Conservation (phyloP, 345 rosid species). For the Lumnitzera littorea region DNA sequence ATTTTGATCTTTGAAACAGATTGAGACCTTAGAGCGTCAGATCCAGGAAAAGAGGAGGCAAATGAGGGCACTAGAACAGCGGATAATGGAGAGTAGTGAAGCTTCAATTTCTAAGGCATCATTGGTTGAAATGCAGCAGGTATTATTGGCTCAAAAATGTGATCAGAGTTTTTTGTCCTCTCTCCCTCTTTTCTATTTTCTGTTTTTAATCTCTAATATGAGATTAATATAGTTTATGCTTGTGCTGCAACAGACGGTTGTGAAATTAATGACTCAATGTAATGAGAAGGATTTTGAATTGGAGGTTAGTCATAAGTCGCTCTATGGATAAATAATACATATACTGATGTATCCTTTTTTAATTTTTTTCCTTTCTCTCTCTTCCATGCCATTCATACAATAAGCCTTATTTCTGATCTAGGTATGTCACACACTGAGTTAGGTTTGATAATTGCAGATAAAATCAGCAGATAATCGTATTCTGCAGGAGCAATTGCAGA, state of each 20-base stretch:
- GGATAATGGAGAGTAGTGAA: constrained; percentile 84
- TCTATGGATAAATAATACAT: background rate
- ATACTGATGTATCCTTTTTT: background rate
- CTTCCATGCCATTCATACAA: background rate
- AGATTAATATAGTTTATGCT: constrained; percentile 9
- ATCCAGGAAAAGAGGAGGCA: constrained; percentile 89
- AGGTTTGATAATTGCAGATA: constrained; percentile 39
- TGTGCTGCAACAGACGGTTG: constrained; percentile 61
- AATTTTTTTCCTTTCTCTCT: background rate
- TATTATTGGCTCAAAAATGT: constrained; percentile 5
- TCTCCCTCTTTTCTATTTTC: no score
- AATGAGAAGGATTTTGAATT: constrained; percentile 95
- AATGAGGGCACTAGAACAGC: constrained; percentile 79
- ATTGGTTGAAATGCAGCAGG: constrained; percentile 96
- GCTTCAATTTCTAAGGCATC: constrained; percentile 92
- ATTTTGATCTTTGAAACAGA: constrained; percentile 23
- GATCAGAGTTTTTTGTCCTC: background rate
- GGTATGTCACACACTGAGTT: no score
- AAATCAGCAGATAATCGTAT: constrained; percentile 96
- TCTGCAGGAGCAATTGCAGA: constrained; percentile 93
- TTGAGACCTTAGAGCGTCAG: constrained; percentile 76
- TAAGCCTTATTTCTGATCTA: no score
- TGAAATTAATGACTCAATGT: constrained; percentile 88
- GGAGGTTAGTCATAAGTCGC: constrained; percentile 48
- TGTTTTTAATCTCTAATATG: background rate